Percentiles rank a stretch among this genome's conserved stretches.
Conservation (phyloP, 2,329 filamentous ascomycete genomes). For the Ophiocordyceps camponoti-rufipedis region DNA sequence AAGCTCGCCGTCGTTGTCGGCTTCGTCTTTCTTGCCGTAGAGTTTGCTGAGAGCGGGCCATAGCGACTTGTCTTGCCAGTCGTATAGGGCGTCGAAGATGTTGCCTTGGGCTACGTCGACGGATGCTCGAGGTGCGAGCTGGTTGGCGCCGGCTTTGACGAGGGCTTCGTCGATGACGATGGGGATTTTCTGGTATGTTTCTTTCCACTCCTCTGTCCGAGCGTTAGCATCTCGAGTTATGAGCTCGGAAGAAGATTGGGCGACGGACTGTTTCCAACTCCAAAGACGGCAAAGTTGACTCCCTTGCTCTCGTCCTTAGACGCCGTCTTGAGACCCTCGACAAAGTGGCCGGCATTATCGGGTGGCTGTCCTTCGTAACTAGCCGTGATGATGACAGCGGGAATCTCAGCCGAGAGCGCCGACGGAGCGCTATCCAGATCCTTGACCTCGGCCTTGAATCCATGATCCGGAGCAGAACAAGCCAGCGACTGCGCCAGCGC, state of each 20-base stretch:
- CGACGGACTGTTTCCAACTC: constrained; percentile 31
- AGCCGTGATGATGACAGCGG: constrained; percentile 48
- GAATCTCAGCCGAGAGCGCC: constrained; percentile 32
- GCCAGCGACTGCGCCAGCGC: constrained; percentile 46
- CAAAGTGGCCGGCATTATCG: constrained; percentile 52
- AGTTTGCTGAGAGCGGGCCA: constrained; percentile 30
- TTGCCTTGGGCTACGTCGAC: constrained; percentile 44
- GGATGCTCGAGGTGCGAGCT: constrained; percentile 27
- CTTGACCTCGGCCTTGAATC: constrained; percentile 37
- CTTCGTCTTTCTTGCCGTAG: constrained; percentile 15
- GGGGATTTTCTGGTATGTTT: constrained; percentile 51
- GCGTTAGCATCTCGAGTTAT: too few species aligned
- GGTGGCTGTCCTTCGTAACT: constrained; percentile 60
- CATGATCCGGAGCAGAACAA: constrained; percentile 36
- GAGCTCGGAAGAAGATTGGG: too few species aligned
- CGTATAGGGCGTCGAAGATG: constrained; percentile 49
- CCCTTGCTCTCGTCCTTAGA: constrained; percentile 33
- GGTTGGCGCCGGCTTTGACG: constrained; percentile 13
- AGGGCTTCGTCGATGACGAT: constrained; percentile 40
- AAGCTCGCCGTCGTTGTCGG: constrained; percentile 1
- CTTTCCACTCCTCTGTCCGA: constrained; percentile 26
- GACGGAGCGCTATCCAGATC: constrained; percentile 36
- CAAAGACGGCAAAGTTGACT: constrained; percentile 51
- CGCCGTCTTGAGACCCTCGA: constrained; percentile 41
- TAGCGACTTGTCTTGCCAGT: constrained; percentile 41